Evolutionary conservation across 306 rosid species (phyloP).

Genomic region (Prunus kanzakura): DNA sequence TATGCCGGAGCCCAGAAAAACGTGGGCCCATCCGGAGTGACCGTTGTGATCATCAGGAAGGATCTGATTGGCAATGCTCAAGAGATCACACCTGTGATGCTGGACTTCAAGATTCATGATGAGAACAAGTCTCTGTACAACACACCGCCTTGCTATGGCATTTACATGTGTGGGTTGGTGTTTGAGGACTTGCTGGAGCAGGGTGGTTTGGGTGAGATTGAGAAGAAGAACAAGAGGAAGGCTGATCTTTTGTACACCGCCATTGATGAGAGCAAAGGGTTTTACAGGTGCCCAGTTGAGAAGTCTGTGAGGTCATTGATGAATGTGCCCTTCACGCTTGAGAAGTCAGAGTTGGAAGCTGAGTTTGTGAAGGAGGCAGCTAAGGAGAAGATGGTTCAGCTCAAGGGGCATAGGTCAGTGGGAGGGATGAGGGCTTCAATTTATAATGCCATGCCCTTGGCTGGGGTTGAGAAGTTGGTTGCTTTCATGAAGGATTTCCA

Average conservation of each 20-base stretch:
- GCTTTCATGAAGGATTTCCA: constrained; percentile 96
- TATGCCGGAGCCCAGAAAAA: constrained; percentile 98
- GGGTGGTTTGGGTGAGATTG: constrained; percentile 86
- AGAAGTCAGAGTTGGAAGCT: constrained; percentile 76
- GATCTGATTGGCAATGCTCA: constrained; percentile 85
- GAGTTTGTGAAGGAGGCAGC: constrained; percentile 95
- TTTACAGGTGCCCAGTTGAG: constrained; percentile 83
- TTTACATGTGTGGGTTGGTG: constrained; percentile 93
- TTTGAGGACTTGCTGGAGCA: constrained; percentile 85
- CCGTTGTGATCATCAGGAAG: constrained; percentile 74
- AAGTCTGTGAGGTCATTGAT: constrained; percentile 82
- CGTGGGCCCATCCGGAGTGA: constrained; percentile 96
- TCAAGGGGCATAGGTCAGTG: constrained; percentile 92
- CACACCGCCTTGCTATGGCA: constrained; percentile 88
- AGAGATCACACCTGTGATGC: constrained; percentile 75
- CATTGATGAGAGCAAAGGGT: constrained; percentile 77
- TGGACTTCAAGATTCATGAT: constrained; percentile 81
- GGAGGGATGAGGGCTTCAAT: constrained; percentile 98
- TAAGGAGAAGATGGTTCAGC: constrained; percentile 87
- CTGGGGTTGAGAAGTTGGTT: constrained; percentile 93
- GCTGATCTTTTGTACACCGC: constrained; percentile 68
- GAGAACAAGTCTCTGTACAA: constrained; percentile 85
- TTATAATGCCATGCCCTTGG: constrained; percentile 95
- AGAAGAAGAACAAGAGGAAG: constrained; percentile 80
- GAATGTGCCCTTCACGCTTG: constrained; percentile 95